phyloP scores from a whole-genome alignment of 2,329 filamentous ascomycete genomes.

The Beauveria bassiana region DNA sequence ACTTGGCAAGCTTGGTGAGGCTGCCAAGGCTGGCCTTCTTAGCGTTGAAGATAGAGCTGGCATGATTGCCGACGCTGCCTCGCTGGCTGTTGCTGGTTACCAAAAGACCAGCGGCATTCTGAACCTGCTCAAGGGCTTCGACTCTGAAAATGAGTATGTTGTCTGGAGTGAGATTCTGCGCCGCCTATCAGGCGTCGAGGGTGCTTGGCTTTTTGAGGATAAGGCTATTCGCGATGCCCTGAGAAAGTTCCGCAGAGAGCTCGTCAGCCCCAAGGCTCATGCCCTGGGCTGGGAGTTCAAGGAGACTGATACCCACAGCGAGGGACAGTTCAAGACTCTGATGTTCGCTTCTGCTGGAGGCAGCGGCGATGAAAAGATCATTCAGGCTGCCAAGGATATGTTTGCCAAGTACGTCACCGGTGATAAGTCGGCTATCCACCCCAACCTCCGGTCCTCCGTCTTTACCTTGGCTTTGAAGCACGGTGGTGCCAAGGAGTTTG shows the following conservation, averaged over 20 bases:
- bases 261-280: slow-evolving; percentile 74
- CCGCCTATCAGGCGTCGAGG: slow-evolving; percentile 69
- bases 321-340: slow-evolving; percentile 90
- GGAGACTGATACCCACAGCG: slow-evolving; percentile 76
- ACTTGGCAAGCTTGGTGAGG: slow-evolving; percentile 77
- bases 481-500: slow-evolving; percentile 64
- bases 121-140: slow-evolving; percentile 77
- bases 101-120: slow-evolving; percentile 88
- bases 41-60: slow-evolving; percentile 87
- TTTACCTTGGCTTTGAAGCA: slow-evolving; percentile 79
- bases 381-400: slow-evolving; percentile 80
- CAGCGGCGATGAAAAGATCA: slow-evolving; percentile 69
- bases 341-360: slow-evolving; percentile 80
- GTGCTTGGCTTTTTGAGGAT: slow-evolving; percentile 77
- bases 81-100: slow-evolving; percentile 82
- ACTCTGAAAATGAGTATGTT: slow-evolving; percentile 77
- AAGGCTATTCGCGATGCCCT: slow-evolving; percentile 64
- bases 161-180: slow-evolving; percentile 91
- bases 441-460: slow-evolving; percentile 81
- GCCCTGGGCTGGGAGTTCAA: slow-evolving; percentile 83
- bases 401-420: slow-evolving; percentile 77
- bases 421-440: slow-evolving; percentile 75
- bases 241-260: slow-evolving; percentile 72
- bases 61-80: slow-evolving; percentile 90
- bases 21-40: slow-evolving; percentile 63